These are phyloP conservation scores for Nothophaeocryptopus gaeumannii DNA, from an alignment of 2,329 filamentous ascomycete genomes.

Conservation along the genomic window DNA sequence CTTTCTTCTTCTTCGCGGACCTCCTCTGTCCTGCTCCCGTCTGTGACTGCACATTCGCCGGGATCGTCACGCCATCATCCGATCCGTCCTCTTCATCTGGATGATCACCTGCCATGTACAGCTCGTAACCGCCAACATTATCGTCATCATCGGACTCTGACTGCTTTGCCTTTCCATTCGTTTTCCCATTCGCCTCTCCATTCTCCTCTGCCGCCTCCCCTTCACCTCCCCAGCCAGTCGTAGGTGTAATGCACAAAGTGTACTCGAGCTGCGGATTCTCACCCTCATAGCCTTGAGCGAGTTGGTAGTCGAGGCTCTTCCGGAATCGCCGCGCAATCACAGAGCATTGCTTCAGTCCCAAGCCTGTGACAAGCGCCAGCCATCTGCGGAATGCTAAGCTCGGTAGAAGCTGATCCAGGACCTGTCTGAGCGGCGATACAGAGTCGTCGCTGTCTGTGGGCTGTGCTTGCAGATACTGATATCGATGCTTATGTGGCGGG, in stretches of 20 bases:
- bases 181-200: constrained; percentile 35
- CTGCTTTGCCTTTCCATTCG: constrained; percentile 26
- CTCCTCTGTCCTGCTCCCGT: constrained; percentile 50
- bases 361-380: constrained; percentile 78
- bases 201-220: constrained; percentile 53
- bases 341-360: constrained; percentile 69
- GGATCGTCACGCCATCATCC: constrained; percentile 39
- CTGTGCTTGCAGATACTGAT: constrained; percentile 63
- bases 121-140: constrained; percentile 71
- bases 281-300: constrained; percentile 77
- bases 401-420: constrained; percentile 78
- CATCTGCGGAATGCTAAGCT: constrained; percentile 85
- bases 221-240: constrained; percentile 76
- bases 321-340: constrained; percentile 84
- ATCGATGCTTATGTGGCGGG: constrained; percentile 94
- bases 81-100: constrained; percentile 62
- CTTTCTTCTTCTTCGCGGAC: constrained; percentile 36
- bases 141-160: constrained; percentile 53
- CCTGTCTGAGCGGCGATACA: constrained; percentile 63
- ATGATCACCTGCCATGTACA: constrained; percentile 85
- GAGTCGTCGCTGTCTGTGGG: constrained; percentile 23
- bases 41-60: constrained; percentile 32
- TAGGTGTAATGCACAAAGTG: constrained; percentile 82
- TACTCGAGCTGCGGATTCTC: constrained; percentile 77
- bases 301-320: constrained; percentile 82